These are phyloP conservation scores for Sugiyamaella chiloensis DNA, from an alignment of 805 yeast genomes.

Conservation along the genomic window DNA sequence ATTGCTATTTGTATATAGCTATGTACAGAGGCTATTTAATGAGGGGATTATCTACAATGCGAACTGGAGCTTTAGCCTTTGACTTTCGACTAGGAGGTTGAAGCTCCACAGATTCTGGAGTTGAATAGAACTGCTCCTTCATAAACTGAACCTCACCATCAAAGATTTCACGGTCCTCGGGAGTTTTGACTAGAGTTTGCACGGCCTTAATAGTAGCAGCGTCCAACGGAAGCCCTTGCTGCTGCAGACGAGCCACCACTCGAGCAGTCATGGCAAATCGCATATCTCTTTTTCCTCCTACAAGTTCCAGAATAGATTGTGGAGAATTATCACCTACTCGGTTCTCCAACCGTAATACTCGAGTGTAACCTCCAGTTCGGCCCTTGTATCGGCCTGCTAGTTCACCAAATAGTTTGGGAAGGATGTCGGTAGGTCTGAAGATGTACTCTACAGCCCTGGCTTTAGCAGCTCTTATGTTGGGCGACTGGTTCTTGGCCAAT, in stretches of 20 bases:
- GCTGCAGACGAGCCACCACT: conserved; percentile 74
- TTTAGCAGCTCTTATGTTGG: conserved; percentile 21
- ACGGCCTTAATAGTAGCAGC: conserved; percentile 55
- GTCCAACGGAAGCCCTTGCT: conserved; percentile 55
- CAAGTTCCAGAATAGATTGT: conserved; percentile 82
- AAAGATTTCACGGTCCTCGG: conserved; percentile 54
- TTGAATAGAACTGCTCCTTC: conserved; percentile 44
- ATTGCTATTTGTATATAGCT: no score
- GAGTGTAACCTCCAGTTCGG: conserved; percentile 79
- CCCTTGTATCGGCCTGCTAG: conserved; percentile 59
- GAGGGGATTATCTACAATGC: conserved; percentile 21
- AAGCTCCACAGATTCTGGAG: conserved; percentile 11
- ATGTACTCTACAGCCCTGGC: conserved; percentile 40
- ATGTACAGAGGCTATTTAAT: no score
- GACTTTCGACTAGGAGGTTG: conserved; percentile 6
- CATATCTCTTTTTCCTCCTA: conserved; percentile 70
- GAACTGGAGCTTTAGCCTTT: conserved; percentile 16
- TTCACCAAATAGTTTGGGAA: conserved; percentile 66
- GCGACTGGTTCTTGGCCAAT: conserved; percentile 45
- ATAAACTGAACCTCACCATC: conserved; percentile 58
- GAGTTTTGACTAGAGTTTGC: conserved; percentile 45
- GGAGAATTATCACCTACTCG: conserved; percentile 88
- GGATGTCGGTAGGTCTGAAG: conserved; percentile 46
- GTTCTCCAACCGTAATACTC: conserved; percentile 79
- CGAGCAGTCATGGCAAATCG: conserved; percentile 77